Evolutionary conservation across 192 early-diverging fungal genomes (phyloP), one percentile per base, ranked within the genome.

Genomic region (Phycomyces nitens): DNA sequence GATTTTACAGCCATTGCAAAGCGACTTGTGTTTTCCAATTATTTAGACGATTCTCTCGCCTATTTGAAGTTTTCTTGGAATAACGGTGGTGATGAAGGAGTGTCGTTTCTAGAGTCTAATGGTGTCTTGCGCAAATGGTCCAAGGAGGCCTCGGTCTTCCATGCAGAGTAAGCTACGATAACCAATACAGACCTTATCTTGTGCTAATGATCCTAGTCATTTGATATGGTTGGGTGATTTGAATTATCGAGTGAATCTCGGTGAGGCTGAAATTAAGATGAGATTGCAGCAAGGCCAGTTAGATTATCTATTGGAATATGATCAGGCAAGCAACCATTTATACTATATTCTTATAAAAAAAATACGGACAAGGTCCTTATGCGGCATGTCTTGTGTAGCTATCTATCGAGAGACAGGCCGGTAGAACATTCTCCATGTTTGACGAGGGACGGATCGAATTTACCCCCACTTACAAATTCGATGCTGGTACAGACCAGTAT

Each of bases 191-290:
- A 27, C n/a, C 18, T 67, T 16, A 3, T 41, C 7, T 52, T 43
- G 20, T 53, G 26, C 20, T 50, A 54, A 9, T 29, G 1, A 34
- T 42, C 3, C 34, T 57, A 88, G 88, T 60, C 87, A 91, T 70
- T 76, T 92, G 22, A 80, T 99, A 50, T 99, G 92, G 89, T 70
- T 96, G 15, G 97, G 97, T 24, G 97, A 99, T 70, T 70, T 99
- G 58, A 99, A 99, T 71, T 98, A 99, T 74, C 84, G 97, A 4
- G 76, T 99, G 34, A 75, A 77, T 5, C 60, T 94, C 0, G 71
- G 85, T 5, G 85, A 89, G 53, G 71, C 73, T 8, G 84, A 83
- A 7, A 82, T 91, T 42, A 86, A 86, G 58, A 62, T 64, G 6
- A 43, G 77, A 0, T 39, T 94, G 2, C 79, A 73, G 14, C 74